Evolutionary conservation across 2,329 filamentous ascomycete species (phyloP), one percentile per base, ranked within the genome.

Genomic region (Pyricularia pennisetigena): DNA sequence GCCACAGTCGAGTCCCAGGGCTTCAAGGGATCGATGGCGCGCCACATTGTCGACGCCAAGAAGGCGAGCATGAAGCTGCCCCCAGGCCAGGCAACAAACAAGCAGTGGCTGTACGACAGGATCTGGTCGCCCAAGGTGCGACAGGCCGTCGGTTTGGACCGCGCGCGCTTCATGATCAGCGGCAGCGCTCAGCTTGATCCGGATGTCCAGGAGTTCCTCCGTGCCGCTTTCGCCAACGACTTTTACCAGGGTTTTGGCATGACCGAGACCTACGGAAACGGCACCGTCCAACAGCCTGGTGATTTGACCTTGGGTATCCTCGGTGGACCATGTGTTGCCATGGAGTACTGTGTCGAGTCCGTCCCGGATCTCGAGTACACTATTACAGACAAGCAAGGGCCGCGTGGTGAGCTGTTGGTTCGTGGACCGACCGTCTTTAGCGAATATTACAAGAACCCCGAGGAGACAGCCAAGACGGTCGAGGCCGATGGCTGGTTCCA

Each of bases 401-500:
- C 95, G 2, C 92, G 95, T 41, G 95, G 95, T 68, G 95, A 99
- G 80, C 83, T 99, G 32, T 84, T 97, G 26, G 79, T 98, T 67
- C 88, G 94, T 62, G 93, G 94, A 0, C 87, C 88, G n/a, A 86
- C 86, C 70, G 82, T 94, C 68, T 97, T 98, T 84, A 82, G 81
- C 67, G 92, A 93, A 76, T 99, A 99, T 81, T 94, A 90, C 83
- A 93, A 92, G 81, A 96, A 97, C 78, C 85, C 88, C 0, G 93
- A 91, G 71, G 94, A 97, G 83, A 98, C 94, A 0, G 80, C 82
- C 69, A 95, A 95, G 79, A 84, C 89, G 0, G 83, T 98, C 64
- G 92, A 94, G 9, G 82, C 89, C 35, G 93, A 97, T 72, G 95
- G 95, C 70, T 99, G 95, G 95, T 98, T 99, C 86, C 91, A 91